These are phyloP conservation scores for Colletotrichum acutatum DNA, from an alignment of 2,329 filamentous ascomycete genomes.

Conservation along the genomic window DNA sequence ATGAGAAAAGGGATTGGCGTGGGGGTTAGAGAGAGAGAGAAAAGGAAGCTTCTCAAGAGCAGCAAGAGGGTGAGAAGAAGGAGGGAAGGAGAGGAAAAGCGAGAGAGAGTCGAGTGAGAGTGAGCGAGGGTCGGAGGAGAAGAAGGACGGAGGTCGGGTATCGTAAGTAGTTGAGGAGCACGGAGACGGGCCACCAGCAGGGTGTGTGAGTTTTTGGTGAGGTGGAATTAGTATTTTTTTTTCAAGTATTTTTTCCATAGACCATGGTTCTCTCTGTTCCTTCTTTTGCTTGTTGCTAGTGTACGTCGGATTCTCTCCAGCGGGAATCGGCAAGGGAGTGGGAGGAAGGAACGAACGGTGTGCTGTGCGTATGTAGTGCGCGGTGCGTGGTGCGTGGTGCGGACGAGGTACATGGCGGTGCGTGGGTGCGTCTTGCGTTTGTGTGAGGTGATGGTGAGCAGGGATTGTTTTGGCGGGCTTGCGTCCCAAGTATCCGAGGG, in stretches of 20 bases:
- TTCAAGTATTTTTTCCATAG: background rate
- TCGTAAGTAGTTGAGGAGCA: slow-evolving; percentile 35
- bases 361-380: slow-evolving; percentile 2
- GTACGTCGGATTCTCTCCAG: slow-evolving; percentile 14
- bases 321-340: slow-evolving; percentile 32
- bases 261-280: background rate
- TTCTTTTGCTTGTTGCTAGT: background rate
- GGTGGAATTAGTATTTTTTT: background rate
- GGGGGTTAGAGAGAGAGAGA: background rate
- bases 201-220: slow-evolving; percentile 13
- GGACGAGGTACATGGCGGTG: background rate
- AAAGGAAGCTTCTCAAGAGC: background rate
- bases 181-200: background rate
- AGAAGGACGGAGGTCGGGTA: slow-evolving; percentile 27
- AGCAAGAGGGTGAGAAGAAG: slow-evolving; percentile 18
- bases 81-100: slow-evolving; percentile 10
- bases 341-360: slow-evolving; percentile 16
- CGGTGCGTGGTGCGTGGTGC: background rate
- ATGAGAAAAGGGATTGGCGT: slow-evolving; percentile 3
- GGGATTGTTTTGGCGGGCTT: slow-evolving; percentile 26
- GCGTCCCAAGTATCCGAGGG: slow-evolving; percentile 21
- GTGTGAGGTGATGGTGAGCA: slow-evolving; percentile 33
- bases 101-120: slow-evolving; percentile 29
- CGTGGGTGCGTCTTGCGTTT: slow-evolving; percentile 3
- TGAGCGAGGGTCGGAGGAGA: slow-evolving; percentile 26